Evolutionary conservation across 192 early-diverging fungal genomes (phyloP), one percentile per base, ranked within the genome.

Genomic region (Linnemannia hyalina): DNA sequence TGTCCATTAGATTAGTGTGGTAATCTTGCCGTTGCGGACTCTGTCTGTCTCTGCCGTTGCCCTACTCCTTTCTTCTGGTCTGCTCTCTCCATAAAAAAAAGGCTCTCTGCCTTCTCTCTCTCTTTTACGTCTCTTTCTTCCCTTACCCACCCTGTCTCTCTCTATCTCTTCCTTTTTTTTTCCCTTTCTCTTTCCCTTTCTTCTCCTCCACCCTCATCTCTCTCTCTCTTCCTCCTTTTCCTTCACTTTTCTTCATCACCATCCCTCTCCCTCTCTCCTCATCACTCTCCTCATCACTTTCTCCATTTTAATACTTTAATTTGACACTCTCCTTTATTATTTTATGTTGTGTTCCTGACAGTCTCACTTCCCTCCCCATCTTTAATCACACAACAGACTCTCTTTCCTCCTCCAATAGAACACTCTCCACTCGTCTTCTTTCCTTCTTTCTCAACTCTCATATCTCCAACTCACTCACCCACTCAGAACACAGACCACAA

Each of bases 371-470:
- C 38, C 63, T n/a, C 44, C 4, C 40, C 36, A 9, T 46, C 38
- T 52, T 52, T 52, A 22, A 52, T 20, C 49, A 18, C 49, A 22
- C 49, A 52, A 52, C 49, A 16, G 49, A 52, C 49, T 52, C 49
- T 38, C 13, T 38, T 63, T 69, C 54, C 41, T 63, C 74, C 54
- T 75, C 73, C 29, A 40, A 38, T 80, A 11, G 44, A 46, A 16
- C 74, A 23, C n/a, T 23, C 40, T 40, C 44, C 36, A 54, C 20
- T 57, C 41, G 46, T 55, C 44, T 55, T 60, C 52, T 54, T 44
- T 13, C 76, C 73, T 65, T 65, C 71, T 69, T 36, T 81, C 69
- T 77, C 76, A 23, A 46, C 49, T 22, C 49, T 52, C 49, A 18
- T 16, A 52, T 52, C 18, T 20, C 49, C 18, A 20, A 52, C 49